Percentiles rank a stretch among this genome's conserved stretches.
Conservation (phyloP, 2,329 filamentous ascomycete genomes). For the Colletotrichum kahawae region DNA sequence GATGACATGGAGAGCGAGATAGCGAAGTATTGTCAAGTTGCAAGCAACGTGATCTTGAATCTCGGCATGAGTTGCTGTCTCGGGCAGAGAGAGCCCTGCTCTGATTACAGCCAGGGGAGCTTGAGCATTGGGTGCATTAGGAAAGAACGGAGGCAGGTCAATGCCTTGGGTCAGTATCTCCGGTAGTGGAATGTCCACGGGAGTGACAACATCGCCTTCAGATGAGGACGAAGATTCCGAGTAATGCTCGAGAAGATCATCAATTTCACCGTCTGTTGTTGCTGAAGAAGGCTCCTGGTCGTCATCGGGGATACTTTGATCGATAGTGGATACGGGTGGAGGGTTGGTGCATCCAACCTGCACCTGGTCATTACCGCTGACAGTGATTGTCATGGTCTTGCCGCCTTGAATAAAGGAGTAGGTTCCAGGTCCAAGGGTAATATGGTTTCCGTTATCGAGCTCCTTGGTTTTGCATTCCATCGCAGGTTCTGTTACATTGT, state of each 20-base stretch:
- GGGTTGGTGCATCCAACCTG: background rate
- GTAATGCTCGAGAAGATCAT: background rate
- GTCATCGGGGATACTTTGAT: background rate
- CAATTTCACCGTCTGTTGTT: background rate
- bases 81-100: constrained; percentile 13
- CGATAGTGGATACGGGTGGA: background rate
- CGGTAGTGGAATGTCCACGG: background rate
- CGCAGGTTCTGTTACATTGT: background rate
- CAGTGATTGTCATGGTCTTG: background rate
- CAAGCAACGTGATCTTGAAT: constrained; percentile 21
- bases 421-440: background rate
- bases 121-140: background rate
- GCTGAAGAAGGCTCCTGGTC: background rate
- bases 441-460: background rate
- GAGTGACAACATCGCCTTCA: background rate
- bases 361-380: background rate
- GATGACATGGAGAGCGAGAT: constrained; percentile 20
- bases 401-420: background rate
- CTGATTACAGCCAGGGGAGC: constrained; percentile 12
- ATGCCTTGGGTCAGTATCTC: background rate
- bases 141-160: constrained; percentile 2
- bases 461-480: background rate
- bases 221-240: background rate
- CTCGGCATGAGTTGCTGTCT: background rate
- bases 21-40: constrained; percentile 26